Evolutionary conservation across 2,329 filamentous ascomycete genomes (phyloP).

Genomic region (Paraconiothyrium brasiliense): DNA sequence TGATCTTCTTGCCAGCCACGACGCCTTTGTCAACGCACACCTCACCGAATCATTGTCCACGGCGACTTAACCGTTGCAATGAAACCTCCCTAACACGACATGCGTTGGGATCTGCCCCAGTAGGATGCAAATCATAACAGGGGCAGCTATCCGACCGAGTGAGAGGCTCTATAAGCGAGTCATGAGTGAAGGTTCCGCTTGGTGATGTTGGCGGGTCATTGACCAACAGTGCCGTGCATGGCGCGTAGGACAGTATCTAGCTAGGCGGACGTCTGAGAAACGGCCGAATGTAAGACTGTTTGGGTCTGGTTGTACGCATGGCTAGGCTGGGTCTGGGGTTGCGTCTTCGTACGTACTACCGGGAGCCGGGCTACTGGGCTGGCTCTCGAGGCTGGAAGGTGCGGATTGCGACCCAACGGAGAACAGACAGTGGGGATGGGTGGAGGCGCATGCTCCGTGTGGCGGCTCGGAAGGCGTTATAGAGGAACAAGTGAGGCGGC

Average conservation of each 20-base stretch:
- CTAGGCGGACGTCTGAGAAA: neutral
- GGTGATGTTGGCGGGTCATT: neutral
- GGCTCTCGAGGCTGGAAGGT: too few relatives aligned
- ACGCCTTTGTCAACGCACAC: neutral
- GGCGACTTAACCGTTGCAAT: neutral
- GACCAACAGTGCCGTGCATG: conserved; percentile 1
- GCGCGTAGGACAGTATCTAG: neutral
- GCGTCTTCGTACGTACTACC: conserved; percentile 1
- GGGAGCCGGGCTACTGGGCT: neutral
- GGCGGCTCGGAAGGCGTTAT: neutral
- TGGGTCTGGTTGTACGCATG: conserved; percentile 4
- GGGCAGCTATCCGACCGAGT: neutral
- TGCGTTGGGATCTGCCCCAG: neutral
- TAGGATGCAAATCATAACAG: conserved; percentile 1
- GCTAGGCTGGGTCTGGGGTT: neutral
- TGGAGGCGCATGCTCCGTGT: neutral
- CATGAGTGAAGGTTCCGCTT: neutral
- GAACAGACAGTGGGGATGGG: neutral
- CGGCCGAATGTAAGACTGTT: conserved; percentile 8
- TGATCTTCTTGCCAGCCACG: neutral
- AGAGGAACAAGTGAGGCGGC: neutral
- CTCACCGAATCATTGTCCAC: neutral
- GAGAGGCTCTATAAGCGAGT: neutral
- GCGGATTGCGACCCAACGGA: neutral
- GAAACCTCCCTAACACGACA: neutral